Evolutionary conservation across 176 grass and related monocot genomes (phyloP).

Genomic region (Neostapfia colusana): DNA sequence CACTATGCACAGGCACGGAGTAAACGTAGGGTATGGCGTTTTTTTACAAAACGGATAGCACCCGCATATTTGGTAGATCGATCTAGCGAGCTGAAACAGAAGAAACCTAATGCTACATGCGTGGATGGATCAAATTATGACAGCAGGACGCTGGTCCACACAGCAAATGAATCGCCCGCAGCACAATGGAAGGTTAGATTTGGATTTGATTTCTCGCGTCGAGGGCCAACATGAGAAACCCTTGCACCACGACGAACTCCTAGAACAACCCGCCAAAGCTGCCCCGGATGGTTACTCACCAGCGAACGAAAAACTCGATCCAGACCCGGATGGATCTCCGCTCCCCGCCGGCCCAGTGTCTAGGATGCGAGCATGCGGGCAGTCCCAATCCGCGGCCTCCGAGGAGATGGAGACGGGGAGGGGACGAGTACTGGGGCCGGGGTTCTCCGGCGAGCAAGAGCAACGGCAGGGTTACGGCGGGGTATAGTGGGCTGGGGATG

Average conservation of each 20-base stretch:
- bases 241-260: neutral
- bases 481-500: no score
- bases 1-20: neutral
- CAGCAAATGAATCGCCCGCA: neutral
- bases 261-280: neutral
- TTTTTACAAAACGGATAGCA: neutral
- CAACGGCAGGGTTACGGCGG: no score
- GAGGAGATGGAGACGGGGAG: no score
- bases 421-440: no score
- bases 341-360: neutral
- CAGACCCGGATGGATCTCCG: neutral
- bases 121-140: neutral
- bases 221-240: neutral
- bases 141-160: neutral
- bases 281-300: slow-evolving; percentile 6
- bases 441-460: no score
- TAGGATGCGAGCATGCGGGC: neutral
- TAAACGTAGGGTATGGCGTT: neutral
- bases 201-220: neutral
- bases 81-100: neutral
- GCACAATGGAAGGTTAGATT: neutral
- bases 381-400: no score
- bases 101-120: neutral
- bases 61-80: neutral
- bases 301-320: neutral